phyloP scores from a whole-genome alignment of 441 rosid species.

The Jatropha podagrica region DNA sequence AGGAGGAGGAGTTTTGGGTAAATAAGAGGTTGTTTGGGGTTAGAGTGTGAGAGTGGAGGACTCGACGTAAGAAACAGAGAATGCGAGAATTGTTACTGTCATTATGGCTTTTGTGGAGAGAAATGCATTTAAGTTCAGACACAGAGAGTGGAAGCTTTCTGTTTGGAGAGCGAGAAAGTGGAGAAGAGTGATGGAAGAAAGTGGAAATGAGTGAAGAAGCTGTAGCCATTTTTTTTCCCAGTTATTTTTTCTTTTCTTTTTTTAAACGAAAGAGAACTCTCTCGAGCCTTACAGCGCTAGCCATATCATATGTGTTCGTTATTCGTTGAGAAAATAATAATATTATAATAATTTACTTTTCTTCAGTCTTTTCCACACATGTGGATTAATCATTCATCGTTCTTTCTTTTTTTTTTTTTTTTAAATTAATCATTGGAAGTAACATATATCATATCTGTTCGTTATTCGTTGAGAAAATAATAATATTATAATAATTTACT shows the following conservation, averaged over 20 bases:
- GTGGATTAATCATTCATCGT: neutral
- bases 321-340: neutral
- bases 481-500: too few relatives aligned
- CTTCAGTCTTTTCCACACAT: neutral
- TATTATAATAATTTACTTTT: neutral
- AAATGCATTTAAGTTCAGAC: conserved; percentile 20
- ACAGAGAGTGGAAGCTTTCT: conserved; percentile 23
- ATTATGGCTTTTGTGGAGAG: conserved; percentile 17
- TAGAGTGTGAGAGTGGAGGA: conserved; percentile 17
- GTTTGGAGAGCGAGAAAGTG: conserved; percentile 44
- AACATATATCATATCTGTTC: too few relatives aligned
- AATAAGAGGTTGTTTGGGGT: conserved; percentile 7
- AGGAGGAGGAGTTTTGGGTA: conserved; percentile 1
- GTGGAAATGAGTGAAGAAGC: conserved; percentile 50
- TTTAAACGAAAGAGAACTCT: neutral
- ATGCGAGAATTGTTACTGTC: conserved; percentile 13
- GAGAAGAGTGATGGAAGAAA: conserved; percentile 37
- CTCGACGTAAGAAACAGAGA: conserved; percentile 25
- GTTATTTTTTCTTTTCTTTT: neutral
- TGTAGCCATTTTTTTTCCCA: conserved; percentile 41
- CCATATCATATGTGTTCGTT: neutral
- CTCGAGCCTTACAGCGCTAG: neutral
- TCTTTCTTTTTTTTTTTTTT: too few relatives aligned
- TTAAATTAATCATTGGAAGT: too few relatives aligned
- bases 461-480: too few relatives aligned